Evolutionary conservation across 2,329 filamentous ascomycete genomes (phyloP).

Genomic region (Purpureocillium takamizusanense): DNA sequence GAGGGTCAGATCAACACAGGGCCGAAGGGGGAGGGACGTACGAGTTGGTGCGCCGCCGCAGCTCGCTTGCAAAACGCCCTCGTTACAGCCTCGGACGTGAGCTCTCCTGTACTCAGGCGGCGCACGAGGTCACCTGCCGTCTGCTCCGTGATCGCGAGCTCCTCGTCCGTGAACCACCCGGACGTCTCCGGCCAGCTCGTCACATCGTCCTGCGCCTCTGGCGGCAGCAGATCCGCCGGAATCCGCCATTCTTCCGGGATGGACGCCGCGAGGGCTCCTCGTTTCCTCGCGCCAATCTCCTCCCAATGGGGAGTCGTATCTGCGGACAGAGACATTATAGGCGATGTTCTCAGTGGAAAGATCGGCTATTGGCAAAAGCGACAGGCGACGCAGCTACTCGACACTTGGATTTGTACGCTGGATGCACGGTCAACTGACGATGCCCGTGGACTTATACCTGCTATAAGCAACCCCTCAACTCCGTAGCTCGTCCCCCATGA

Average conservation of each 20-base stretch:
- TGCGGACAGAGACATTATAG: background rate
- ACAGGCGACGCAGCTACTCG: too few relatives aligned
- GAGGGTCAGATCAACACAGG: constrained; percentile 8
- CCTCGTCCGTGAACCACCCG: constrained; percentile 46
- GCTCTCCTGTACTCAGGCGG: constrained; percentile 23
- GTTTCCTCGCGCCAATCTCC: constrained; percentile 31
- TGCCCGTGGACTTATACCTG: too few relatives aligned
- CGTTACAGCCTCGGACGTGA: constrained; percentile 29
- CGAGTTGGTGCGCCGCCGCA: constrained; percentile 48
- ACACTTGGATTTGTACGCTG: too few relatives aligned
- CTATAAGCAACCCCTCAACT: too few relatives aligned
- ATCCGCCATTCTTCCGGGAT: constrained; percentile 52
- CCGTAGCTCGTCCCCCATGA: too few relatives aligned
- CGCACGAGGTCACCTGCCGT: constrained; percentile 30
- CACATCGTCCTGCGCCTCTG: constrained; percentile 44
- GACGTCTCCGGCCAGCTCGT: constrained; percentile 45
- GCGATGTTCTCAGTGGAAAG: too few relatives aligned
- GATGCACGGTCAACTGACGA: background rate
- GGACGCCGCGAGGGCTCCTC: constrained; percentile 30
- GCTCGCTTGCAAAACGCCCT: constrained; percentile 47
- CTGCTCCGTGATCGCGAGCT: constrained; percentile 37
- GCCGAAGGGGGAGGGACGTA: constrained; percentile 32
- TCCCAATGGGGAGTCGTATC: constrained; percentile 25
- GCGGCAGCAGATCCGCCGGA: constrained; percentile 41
- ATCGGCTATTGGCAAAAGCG: too few relatives aligned